These are phyloP conservation scores for Andrographis paniculata DNA, from an alignment of 305 asterid genomes.

Conservation along the genomic window DNA sequence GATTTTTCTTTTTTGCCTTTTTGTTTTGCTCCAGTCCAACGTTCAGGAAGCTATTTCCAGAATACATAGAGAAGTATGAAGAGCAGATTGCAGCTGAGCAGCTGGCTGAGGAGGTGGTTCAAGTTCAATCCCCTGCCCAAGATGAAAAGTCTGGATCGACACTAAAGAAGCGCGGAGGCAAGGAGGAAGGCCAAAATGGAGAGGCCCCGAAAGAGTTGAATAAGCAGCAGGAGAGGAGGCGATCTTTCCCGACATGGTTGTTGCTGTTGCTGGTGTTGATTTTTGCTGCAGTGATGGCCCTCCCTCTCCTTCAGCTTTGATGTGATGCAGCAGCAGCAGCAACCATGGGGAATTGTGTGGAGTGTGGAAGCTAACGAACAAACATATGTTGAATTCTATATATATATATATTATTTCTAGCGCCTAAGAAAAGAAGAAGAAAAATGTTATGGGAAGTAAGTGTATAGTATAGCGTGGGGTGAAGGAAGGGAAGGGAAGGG, in stretches of 20 bases:
- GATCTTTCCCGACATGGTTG: slow-evolving; percentile 67
- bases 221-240: slow-evolving; percentile 32
- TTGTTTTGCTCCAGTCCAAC: slow-evolving; percentile 46
- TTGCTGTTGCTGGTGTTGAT: slow-evolving; percentile 48
- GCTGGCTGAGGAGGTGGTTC: slow-evolving; percentile 38
- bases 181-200: slow-evolving; percentile 30
- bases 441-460: too few species aligned
- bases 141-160: slow-evolving; percentile 30
- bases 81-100: slow-evolving; percentile 51
- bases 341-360: too few species aligned
- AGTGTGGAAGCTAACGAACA: neutral
- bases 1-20: slow-evolving; percentile 4
- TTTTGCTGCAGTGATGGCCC: slow-evolving; percentile 79
- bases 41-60: slow-evolving; percentile 84
- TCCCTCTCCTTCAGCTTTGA: slow-evolving; percentile 78
- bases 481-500: too few species aligned
- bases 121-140: slow-evolving; percentile 20
- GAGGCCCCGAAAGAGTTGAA: slow-evolving; percentile 39
- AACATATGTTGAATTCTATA: too few species aligned
- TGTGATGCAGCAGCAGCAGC: too few species aligned
- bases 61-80: slow-evolving; percentile 79
- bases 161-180: slow-evolving; percentile 36
- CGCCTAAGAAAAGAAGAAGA: too few species aligned
- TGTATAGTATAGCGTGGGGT: too few species aligned
- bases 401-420: too few species aligned